Percentiles rank a stretch among this genome's conserved stretches.
These are phyloP conservation scores for Phytopythium vexans DNA, from an alignment of 352 stramenopile genomes.

Conservation along the genomic window DNA sequence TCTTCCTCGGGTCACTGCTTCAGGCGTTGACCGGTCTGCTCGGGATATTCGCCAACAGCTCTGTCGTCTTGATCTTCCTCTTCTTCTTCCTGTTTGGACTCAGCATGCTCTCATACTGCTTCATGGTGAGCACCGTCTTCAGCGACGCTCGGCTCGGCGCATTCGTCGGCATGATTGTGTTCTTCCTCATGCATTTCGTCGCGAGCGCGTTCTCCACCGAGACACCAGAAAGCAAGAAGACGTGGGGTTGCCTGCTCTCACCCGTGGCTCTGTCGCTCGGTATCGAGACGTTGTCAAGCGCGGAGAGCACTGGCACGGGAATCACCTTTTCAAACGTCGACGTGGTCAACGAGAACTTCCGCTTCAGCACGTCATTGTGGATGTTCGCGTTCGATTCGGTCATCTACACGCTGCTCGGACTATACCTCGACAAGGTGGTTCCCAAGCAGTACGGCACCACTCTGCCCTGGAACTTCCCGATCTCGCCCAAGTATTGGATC, in stretches of 20 bases:
- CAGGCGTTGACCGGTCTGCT: constrained; percentile 48
- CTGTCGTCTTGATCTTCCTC: constrained; percentile 45
- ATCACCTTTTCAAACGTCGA: constrained; percentile 41
- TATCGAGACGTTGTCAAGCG: constrained; percentile 48
- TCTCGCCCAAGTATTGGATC: constrained; percentile 85
- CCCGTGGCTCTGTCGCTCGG: constrained; percentile 68
- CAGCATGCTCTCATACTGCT: constrained; percentile 55
- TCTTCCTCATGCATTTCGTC: constrained; percentile 89
- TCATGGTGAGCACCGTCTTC: constrained; percentile 84
- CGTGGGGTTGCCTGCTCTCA: constrained; percentile 47
- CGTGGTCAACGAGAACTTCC: constrained; percentile 57
- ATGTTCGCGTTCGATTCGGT: constrained; percentile 88
- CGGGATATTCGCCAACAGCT: constrained; percentile 54
- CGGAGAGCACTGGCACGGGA: constrained; percentile 46
- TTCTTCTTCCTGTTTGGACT: constrained; percentile 80
- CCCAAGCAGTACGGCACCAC: constrained; percentile 89
- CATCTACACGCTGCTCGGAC: constrained; percentile 86
- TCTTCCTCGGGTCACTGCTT: constrained; percentile 61
- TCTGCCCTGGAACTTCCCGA: constrained; percentile 92
- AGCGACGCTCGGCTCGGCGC: constrained; percentile 61
- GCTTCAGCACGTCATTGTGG: constrained; percentile 46
- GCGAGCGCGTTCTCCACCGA: constrained; percentile 35
- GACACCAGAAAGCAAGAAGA: constrained; percentile 39
- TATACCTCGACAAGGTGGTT: constrained; percentile 93
- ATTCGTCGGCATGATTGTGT: constrained; percentile 78